These are phyloP conservation scores for Coix lacrymajobi DNA, from an alignment of 176 grass and related monocot species.

Conservation along the genomic window DNA sequence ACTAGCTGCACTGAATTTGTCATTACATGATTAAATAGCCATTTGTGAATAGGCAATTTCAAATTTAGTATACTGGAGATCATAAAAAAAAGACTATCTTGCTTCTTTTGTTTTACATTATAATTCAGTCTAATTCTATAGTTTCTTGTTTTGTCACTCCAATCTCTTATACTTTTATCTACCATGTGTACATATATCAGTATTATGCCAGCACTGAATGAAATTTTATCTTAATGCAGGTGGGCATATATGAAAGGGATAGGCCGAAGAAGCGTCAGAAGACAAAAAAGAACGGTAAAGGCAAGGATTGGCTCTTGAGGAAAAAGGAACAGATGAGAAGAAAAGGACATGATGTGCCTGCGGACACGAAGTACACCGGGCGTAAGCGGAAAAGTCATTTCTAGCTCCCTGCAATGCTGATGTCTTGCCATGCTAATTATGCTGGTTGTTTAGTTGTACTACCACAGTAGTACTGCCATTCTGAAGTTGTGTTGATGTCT, in stretches of 20 bases:
- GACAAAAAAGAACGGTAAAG: constrained; percentile 60
- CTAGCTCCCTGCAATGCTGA: not conserved
- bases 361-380: constrained; percentile 75
- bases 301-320: constrained; percentile 70
- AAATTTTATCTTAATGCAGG: constrained; percentile 38
- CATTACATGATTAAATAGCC: not conserved
- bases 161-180: not conserved
- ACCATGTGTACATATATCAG: not conserved
- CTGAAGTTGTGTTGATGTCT: not conserved
- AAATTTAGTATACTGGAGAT: not conserved
- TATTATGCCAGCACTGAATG: not conserved
- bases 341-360: constrained; percentile 59
- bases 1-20: not conserved
- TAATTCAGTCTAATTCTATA: not conserved
- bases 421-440: not conserved
- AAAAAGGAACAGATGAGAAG: constrained; percentile 91
- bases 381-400: constrained; percentile 67
- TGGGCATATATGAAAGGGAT: constrained; percentile 77
- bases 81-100: not conserved
- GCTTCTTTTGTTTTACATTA: not conserved
- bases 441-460: not conserved
- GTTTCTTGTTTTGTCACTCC: not conserved
- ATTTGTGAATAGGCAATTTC: not conserved
- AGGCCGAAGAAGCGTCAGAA: constrained; percentile 72
- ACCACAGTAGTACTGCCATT: not conserved